Evolutionary conservation across 1,139 yeast species (phyloP), one percentile per base, ranked within the genome.

Genomic region (Yarrowia galli): DNA sequence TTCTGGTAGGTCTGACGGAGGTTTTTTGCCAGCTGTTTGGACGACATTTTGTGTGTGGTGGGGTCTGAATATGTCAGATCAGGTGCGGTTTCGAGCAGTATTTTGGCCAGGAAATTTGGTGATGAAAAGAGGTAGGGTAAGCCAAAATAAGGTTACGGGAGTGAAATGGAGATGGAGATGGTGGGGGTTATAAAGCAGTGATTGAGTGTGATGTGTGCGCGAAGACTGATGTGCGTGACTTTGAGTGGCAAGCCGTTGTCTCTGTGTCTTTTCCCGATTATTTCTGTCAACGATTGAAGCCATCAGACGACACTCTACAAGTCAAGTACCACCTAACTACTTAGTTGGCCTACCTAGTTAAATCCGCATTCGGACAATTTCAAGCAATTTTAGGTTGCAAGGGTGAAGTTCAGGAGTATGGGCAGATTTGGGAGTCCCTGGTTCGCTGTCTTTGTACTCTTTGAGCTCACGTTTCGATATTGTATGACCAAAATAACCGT

Each of bases 1-100:
- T 35, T 38, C 66, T 61, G 66, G 66, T 61, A 46, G 36, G 66
- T 61, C 56, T 36, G 46, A 36, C 66, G 66, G 36, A 61, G 66
- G 46, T 22, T 46, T 38, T 61, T 61, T 23, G 66, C 66, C 56
- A 61, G 46, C 20, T 46, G 54, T 25, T 61, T 61, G 48, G 61
- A 54, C 40, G 66, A 46, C 66, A 61, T 61, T 61, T 58, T 43
- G 61, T 15, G 32, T n/a, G 45, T 38, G 22, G 61, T 40, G 35
- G 5, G 60, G 43, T 53, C 45, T 53, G 60, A 51, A 51, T 18
- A 38, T 16, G 46, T 23, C 46, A 40, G 61, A 54, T 54, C 61
- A 54, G 61, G 61, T 40, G 22, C 20, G 23, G 36, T 23, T 54
- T n/a, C 18, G 16, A 8, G 46, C 32, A 15, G 49, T 23, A 48